phyloP scores from a whole-genome alignment of 306 rosid genomes.

The Cicer yamashitae region DNA sequence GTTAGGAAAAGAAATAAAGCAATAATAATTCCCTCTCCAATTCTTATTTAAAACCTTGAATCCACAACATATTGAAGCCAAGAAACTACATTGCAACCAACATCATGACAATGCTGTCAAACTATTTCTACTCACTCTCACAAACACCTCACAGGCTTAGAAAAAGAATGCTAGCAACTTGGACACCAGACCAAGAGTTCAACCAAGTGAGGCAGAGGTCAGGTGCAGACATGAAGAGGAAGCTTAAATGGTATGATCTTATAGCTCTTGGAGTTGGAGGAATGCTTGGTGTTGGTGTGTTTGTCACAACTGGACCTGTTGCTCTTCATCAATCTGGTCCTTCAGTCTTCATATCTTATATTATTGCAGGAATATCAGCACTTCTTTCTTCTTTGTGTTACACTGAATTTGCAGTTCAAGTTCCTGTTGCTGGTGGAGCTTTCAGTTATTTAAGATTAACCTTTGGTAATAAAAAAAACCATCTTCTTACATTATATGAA shows the following conservation, averaged over 20 bases:
- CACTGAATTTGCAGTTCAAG: conserved; percentile 90
- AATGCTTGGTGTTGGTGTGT: conserved; percentile 97
- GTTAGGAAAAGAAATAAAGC: conserved; percentile 31
- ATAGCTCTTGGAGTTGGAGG: conserved; percentile 92
- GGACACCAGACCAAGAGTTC: conserved; percentile 91
- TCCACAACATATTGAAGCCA: conserved; percentile 48
- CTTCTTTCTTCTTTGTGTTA: conserved; percentile 91
- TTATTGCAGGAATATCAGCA: conserved; percentile 87
- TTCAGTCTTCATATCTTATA: conserved; percentile 81
- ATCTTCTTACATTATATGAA: not conserved
- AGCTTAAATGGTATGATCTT: conserved; percentile 81
- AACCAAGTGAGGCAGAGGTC: conserved; percentile 90
- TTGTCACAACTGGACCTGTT: conserved; percentile 86
- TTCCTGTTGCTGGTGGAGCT: conserved; percentile 97
- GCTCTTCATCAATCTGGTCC: conserved; percentile 74
- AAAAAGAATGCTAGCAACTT: conserved; percentile 87
- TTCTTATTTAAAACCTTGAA: conserved; percentile 63
- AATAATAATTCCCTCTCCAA: conserved; percentile 53
- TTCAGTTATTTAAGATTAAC: conserved; percentile 89
- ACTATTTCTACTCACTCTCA: conserved; percentile 67
- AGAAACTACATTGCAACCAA: conserved; percentile 46
- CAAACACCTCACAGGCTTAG: conserved; percentile 86
- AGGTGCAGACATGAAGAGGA: conserved; percentile 92
- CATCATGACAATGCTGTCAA: conserved; percentile 53
- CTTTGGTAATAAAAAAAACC: conserved; percentile 59